Base-by-base conservation (phyloP, 83 land plant species). In the Picea abies region DNA sequence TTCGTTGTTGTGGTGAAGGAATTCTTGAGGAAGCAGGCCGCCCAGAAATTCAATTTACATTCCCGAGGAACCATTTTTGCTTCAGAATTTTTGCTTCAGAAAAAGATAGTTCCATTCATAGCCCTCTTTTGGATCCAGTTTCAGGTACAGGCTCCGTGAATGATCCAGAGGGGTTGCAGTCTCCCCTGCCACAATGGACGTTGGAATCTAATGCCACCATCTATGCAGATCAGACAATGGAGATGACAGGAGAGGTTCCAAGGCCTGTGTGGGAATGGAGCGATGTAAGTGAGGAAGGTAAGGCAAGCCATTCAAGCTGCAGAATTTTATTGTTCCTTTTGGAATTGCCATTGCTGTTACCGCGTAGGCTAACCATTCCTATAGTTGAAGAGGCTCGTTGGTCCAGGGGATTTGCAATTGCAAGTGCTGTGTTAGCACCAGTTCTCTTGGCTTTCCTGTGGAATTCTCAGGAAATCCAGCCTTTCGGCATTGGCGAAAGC, bases 321-420 rank as follows among this genome's bases (percentile, higher is more conserved):
- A 75, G 78, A 47, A 44, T 4, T 75, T 10, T 84, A 9, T 37
- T 84, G 75, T 41, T 60, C 25, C 26, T 69, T 47, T 10, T 85
- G 17, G 79, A 76, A 14, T 87, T 70, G 90, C 95, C 89, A 56
- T 85, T 92, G 12, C 71, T 63, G 70, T 84, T 92, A 66, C 95
- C 95, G 20, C 85, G 95, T 69, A 80, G 91, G 67, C 67, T 90
- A 69, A 92, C 93, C 0, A 92, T 92, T 60, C 95, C 95, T 3
- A 79, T 89, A 10, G 87, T 90, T 4, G 81, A 75, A 11, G 88
- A 90, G 39, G 87, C 78, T 39, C 68, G 80, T 60, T 92, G 95
- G 95, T 90, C 93, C 0, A 84, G 87, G 67, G 85, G 85, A 41
- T 87, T 65, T 69, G 91, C 93, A 17, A 87, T 92, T 4, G 71